Conservation (phyloP, 2,329 filamentous ascomycete genomes). For the Penicillium sp. region DNA sequence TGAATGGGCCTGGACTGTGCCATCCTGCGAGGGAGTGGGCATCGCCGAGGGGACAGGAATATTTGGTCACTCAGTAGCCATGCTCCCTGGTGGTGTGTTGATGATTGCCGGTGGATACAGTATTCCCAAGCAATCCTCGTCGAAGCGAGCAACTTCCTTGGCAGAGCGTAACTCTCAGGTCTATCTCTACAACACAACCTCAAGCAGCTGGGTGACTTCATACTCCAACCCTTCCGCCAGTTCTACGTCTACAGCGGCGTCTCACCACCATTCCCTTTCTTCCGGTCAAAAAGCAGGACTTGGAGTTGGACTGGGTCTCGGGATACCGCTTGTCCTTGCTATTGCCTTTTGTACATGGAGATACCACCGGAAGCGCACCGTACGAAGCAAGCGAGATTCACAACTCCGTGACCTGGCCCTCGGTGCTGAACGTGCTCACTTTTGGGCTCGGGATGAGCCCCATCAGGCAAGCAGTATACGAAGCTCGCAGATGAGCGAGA, state of each 20-base stretch:
- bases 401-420: constrained; percentile 60
- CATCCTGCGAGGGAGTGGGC: constrained; percentile 43
- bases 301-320: constrained; percentile 70
- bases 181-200: constrained; percentile 67
- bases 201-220: constrained; percentile 62
- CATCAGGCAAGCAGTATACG: constrained; percentile 47
- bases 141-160: constrained; percentile 44
- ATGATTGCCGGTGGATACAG: constrained; percentile 66
- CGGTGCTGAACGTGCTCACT: constrained; percentile 56
- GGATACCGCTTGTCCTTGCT: constrained; percentile 59
- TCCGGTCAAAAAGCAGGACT: constrained; percentile 61
- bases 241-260: constrained; percentile 15
- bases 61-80: constrained; percentile 66
- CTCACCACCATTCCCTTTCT: constrained; percentile 34
- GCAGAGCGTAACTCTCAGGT: constrained; percentile 51
- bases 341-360: constrained; percentile 57
- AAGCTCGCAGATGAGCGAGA: constrained; percentile 36
- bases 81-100: constrained; percentile 67
- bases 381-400: constrained; percentile 57
- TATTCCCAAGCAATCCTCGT: constrained; percentile 51
- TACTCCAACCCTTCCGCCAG: constrained; percentile 57
- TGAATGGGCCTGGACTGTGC: constrained; percentile 54
- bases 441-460: constrained; percentile 47
- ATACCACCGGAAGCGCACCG: constrained; percentile 57
- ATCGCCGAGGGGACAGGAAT: constrained; percentile 56